Conservation (phyloP, 805 yeast genomes). For the Saturnispora hagleri region DNA sequence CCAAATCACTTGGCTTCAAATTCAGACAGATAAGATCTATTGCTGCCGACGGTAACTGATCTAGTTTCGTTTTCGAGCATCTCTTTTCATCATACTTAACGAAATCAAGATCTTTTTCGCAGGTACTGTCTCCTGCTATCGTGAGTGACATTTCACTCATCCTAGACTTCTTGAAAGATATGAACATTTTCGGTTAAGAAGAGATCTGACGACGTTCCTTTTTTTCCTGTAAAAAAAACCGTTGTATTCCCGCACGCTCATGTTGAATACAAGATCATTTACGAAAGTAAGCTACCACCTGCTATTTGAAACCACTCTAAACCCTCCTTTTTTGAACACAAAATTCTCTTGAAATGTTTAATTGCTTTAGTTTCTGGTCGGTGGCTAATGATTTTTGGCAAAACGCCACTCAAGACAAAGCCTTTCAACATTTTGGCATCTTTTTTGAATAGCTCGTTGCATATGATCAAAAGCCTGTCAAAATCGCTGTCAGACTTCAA, state of each 20-base stretch:
- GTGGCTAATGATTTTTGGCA: background rate
- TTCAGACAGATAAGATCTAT: constrained; percentile 6
- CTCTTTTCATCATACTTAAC: background rate
- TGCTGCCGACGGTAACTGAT: constrained; percentile 5
- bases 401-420: background rate
- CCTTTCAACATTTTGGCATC: background rate
- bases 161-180: background rate
- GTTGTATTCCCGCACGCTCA: background rate
- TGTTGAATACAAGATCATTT: background rate
- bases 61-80: background rate
- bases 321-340: background rate
- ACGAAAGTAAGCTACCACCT: background rate
- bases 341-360: background rate
- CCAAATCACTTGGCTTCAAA: constrained; percentile 5
- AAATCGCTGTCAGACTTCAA: background rate
- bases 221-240: background rate
- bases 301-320: constrained; percentile 1
- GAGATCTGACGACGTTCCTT: background rate
- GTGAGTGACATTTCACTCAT: background rate
- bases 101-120: background rate
- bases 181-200: background rate
- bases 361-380: background rate
- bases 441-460: background rate
- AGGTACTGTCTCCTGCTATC: background rate
- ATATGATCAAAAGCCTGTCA: background rate